Conservation (phyloP, 2,329 filamentous ascomycete species). For the Pseudocercospora eumusae region DNA sequence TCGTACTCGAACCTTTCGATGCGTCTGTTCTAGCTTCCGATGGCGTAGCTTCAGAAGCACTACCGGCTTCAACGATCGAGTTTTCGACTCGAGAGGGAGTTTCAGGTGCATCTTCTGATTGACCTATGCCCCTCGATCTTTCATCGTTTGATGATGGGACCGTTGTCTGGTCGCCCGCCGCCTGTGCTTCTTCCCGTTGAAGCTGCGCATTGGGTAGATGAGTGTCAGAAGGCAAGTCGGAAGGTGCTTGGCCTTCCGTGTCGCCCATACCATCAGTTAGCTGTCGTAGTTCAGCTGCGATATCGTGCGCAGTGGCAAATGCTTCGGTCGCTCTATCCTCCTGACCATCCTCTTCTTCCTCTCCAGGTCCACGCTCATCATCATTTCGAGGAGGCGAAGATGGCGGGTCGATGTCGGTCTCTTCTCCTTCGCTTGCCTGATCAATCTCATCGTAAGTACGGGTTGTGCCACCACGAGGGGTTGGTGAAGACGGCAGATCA, state of each 20-base stretch:
- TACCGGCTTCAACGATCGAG: not conserved
- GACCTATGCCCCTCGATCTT: not conserved
- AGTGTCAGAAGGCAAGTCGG: slow-evolving; percentile 34
- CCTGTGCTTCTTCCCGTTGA: slow-evolving; percentile 31
- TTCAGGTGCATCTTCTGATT: slow-evolving; percentile 15
- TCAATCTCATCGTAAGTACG: not conserved
- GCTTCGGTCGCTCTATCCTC: slow-evolving; percentile 3
- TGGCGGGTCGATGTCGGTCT: slow-evolving; percentile 29
- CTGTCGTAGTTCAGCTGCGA: not conserved
- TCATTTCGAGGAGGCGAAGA: slow-evolving; percentile 33
- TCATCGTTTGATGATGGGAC: not conserved
- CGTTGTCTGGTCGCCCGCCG: slow-evolving; percentile 17
- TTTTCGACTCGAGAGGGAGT: slow-evolving; percentile 16
- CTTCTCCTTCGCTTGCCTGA: slow-evolving; percentile 19
- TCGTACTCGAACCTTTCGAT: slow-evolving; percentile 1
- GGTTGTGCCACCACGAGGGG: slow-evolving; percentile 44
- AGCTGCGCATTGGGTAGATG: slow-evolving; percentile 32
- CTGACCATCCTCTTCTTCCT: not conserved
- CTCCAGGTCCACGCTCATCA: slow-evolving; percentile 6
- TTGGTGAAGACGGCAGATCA: slow-evolving; percentile 56
- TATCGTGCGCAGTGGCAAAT: not conserved
- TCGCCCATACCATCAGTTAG: not conserved
- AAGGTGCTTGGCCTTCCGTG: slow-evolving; percentile 1
- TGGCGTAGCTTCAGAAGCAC: slow-evolving; percentile 3
- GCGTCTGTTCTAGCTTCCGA: slow-evolving; percentile 3